These are phyloP conservation scores for Buxus sempervirens DNA, from an alignment of 164 flowering plant species.

Conservation along the genomic window DNA sequence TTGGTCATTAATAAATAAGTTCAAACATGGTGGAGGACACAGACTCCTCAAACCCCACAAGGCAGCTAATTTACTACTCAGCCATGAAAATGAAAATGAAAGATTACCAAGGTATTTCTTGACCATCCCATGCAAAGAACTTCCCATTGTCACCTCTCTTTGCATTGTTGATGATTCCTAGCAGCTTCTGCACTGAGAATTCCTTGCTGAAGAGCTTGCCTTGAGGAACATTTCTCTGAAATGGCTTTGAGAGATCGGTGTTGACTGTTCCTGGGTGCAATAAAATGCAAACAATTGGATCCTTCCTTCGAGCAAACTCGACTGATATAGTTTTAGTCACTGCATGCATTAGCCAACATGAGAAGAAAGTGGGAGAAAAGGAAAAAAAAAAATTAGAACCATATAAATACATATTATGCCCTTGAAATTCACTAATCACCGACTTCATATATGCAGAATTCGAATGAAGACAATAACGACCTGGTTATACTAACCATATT, in stretches of 20 bases:
- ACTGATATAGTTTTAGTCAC: constrained; percentile 84
- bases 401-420: not conserved
- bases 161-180: constrained; percentile 60
- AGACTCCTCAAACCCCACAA: not conserved
- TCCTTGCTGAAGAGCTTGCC: constrained; percentile 87
- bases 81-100: not conserved
- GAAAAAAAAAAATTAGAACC: not conserved
- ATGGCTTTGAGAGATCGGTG: constrained; percentile 89
- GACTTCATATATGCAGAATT: too few species aligned
- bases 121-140: constrained; percentile 98
- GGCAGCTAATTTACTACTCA: not conserved
- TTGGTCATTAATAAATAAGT: not conserved
- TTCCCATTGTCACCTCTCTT: constrained; percentile 77
- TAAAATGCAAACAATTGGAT: constrained; percentile 74
- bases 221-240: constrained; percentile 77
- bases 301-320: constrained; percentile 77
- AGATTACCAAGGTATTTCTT: constrained; percentile 85
- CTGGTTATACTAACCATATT: too few species aligned
- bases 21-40: not conserved
- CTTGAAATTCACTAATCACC: too few species aligned
- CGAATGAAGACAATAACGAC: too few species aligned
- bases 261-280: constrained; percentile 96
- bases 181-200: constrained; percentile 80
- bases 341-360: constrained; percentile 26
- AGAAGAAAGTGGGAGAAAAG: too few species aligned